Conservation (phyloP, 768 basidiomycete genomes). For the Kondoa subrosea region DNA sequence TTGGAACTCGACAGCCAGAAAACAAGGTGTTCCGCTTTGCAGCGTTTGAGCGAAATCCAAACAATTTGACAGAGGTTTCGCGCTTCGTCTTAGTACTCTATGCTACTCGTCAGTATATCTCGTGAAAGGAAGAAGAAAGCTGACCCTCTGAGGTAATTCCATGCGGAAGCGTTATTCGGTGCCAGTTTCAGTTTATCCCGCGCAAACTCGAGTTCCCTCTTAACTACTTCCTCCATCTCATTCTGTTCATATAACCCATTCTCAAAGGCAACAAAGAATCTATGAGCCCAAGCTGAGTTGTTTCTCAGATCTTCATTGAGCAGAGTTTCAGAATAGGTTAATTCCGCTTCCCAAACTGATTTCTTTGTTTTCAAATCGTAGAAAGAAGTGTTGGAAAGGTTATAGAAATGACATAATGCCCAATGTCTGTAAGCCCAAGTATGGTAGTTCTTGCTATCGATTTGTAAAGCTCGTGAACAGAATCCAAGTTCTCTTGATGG, state of each 20-base stretch:
- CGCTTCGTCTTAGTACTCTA: conserved; percentile 16
- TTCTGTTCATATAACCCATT: conserved; percentile 48
- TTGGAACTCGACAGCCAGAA: conserved; percentile 14
- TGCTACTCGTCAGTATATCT: not conserved
- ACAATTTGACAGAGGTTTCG: conserved; percentile 1
- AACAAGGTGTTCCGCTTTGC: conserved; percentile 3
- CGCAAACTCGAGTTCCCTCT: conserved; percentile 63
- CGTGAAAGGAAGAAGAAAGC: conserved; percentile 2
- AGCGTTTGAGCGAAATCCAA: conserved; percentile 3
- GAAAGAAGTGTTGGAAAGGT: conserved; percentile 14
- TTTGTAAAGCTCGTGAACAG: conserved; percentile 51
- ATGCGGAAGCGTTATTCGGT: conserved; percentile 84
- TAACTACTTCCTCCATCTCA: conserved; percentile 45
- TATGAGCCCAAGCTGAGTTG: conserved; percentile 95
- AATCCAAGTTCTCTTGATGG: conserved; percentile 53
- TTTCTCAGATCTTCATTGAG: conserved; percentile 66
- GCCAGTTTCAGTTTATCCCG: conserved; percentile 67
- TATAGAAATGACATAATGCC: conserved; percentile 60
- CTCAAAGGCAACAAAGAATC: conserved; percentile 70
- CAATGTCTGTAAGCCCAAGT: conserved; percentile 98
- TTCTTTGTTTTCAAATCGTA: conserved; percentile 4
- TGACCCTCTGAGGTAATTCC: conserved; percentile 80
- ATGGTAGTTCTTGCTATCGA: conserved; percentile 92
- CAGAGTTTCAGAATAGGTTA: conserved; percentile 56
- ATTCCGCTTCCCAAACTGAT: conserved; percentile 48